A percentile compares a stretch with the other conserved stretches of the same genome.
phyloP scores from a whole-genome alignment of 1,139 yeast species.

The Meyerozyma smithsonii region DNA sequence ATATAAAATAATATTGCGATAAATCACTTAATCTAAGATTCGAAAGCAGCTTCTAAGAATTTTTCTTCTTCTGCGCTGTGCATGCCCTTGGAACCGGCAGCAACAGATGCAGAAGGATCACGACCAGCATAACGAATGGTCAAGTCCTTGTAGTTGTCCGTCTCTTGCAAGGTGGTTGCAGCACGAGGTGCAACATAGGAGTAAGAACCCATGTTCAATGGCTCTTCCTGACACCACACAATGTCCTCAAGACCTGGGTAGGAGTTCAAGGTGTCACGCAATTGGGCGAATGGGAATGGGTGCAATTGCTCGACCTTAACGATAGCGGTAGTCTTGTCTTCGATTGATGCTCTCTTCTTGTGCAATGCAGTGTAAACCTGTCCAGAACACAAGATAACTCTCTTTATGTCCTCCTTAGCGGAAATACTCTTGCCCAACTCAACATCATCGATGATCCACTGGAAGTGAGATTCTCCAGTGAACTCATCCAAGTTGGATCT shows the following conservation, averaged over 20 bases:
- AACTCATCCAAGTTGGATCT: conserved; percentile 80
- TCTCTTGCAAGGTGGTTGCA: conserved; percentile 67
- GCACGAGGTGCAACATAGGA: conserved; percentile 78
- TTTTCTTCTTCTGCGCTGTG: conserved; percentile 88
- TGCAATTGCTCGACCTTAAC: conserved; percentile 91
- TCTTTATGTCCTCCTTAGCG: conserved; percentile 80
- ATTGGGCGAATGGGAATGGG: conserved; percentile 97
- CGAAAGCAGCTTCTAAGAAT: conserved; percentile 75
- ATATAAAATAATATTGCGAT: neutral
- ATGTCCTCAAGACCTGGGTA: conserved; percentile 85
- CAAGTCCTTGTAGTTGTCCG: conserved; percentile 57
- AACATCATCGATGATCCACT: conserved; percentile 91
- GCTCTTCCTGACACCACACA: conserved; percentile 99
- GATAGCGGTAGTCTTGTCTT: conserved; percentile 80
- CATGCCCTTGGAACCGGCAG: conserved; percentile 92
- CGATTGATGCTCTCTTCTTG: conserved; percentile 78
- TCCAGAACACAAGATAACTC: conserved; percentile 80
- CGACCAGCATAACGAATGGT: conserved; percentile 89
- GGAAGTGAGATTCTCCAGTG: conserved; percentile 88
- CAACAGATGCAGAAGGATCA: conserved; percentile 96
- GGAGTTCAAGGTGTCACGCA: conserved; percentile 74
- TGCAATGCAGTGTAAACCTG: conserved; percentile 92
- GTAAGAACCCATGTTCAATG: conserved; percentile 95
- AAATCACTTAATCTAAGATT: conserved; percentile 11
- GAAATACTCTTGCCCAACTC: conserved; percentile 75